These are phyloP conservation scores for Botrytis aclada DNA, from an alignment of 2,329 filamentous ascomycete species.

Conservation along the genomic window DNA sequence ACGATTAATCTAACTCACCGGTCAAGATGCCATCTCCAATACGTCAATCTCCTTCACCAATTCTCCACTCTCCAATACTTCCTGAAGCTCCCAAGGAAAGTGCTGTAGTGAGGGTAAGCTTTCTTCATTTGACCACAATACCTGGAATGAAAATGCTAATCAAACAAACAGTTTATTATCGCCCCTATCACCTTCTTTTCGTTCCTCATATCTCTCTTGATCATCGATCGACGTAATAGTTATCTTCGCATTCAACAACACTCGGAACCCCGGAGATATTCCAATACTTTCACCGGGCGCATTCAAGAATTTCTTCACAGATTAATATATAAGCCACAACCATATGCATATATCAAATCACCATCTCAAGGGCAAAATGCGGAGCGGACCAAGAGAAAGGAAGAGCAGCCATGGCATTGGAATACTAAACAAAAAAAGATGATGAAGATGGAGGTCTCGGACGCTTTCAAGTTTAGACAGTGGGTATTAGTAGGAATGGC, in stretches of 20 bases:
- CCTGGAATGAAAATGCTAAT: background rate
- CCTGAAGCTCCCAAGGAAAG: constrained; percentile 31
- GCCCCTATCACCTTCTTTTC: constrained; percentile 37
- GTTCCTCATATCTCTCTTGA: constrained; percentile 37
- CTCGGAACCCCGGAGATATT: constrained; percentile 14
- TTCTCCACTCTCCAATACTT: constrained; percentile 17
- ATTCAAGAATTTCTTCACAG: constrained; percentile 25
- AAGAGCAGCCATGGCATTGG: constrained; percentile 36
- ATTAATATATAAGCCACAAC: constrained; percentile 26
- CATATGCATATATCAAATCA: constrained; percentile 32
- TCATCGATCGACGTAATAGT: constrained; percentile 33
- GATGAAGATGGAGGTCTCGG: constrained; percentile 37
- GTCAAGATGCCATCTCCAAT: constrained; percentile 1
- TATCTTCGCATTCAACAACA: constrained; percentile 26
- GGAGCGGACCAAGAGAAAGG: constrained; percentile 16
- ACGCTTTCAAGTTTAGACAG: constrained; percentile 36
- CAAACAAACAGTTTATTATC: constrained; percentile 31
- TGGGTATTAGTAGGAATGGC: constrained; percentile 29
- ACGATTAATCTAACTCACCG: background rate
- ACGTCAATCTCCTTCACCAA: constrained; percentile 9
- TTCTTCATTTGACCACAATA: background rate
- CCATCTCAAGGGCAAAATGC: constrained; percentile 17
- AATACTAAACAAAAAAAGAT: constrained; percentile 36
- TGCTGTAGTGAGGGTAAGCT: constrained; percentile 30
- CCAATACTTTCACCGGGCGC: constrained; percentile 23